phyloP scores from a whole-genome alignment of 2,329 filamentous ascomycete genomes.

The Curvularia sp. region DNA sequence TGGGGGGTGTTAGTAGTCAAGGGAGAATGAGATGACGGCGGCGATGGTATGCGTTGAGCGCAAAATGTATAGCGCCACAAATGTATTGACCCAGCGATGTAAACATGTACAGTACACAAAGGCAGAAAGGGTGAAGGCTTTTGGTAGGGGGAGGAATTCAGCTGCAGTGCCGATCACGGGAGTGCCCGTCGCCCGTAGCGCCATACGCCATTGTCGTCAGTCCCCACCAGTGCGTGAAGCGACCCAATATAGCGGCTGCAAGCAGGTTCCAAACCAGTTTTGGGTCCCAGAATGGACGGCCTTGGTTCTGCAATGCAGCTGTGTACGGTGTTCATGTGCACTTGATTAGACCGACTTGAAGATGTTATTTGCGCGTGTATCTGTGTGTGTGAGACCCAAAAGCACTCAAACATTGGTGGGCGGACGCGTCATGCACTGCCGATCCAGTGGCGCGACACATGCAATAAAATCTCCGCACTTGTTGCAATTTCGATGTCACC shows the following conservation, averaged over 20 bases:
- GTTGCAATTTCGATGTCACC: background rate
- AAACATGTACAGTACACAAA: background rate
- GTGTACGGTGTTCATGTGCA: background rate
- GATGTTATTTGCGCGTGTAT: background rate
- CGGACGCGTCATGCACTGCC: slow-evolving; percentile 10
- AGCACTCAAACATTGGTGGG: background rate
- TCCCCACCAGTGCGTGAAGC: slow-evolving; percentile 7
- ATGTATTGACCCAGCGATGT: background rate
- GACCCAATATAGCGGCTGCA: background rate
- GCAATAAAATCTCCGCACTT: slow-evolving; percentile 3
- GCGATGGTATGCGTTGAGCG: background rate
- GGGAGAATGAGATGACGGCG: background rate
- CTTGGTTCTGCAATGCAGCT: background rate
- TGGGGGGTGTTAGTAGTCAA: background rate
- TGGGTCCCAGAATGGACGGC: background rate
- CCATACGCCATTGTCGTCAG: slow-evolving; percentile 9
- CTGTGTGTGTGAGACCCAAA: background rate
- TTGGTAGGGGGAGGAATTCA: background rate
- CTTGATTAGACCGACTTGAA: background rate
- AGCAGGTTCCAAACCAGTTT: background rate
- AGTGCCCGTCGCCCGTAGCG: slow-evolving; percentile 24
- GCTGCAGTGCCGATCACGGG: slow-evolving; percentile 28
- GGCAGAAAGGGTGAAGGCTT: background rate
- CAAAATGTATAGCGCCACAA: slow-evolving; percentile 4
- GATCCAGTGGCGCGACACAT: background rate